Evolutionary conservation across 2,329 filamentous ascomycete species (phyloP).

Genomic region (Aspergillus cejpii): DNA sequence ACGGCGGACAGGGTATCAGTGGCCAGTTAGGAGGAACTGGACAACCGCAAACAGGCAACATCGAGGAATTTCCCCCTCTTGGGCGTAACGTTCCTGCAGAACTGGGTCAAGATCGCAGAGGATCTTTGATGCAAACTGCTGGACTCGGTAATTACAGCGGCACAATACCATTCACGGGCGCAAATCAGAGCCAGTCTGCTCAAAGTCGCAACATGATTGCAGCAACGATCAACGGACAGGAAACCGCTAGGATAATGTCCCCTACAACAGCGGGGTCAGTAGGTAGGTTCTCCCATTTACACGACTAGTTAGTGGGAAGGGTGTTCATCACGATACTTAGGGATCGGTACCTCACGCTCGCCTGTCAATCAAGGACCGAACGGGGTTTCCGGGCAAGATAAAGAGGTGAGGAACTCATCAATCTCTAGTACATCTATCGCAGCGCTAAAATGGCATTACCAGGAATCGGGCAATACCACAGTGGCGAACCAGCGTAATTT

Average conservation of each 20-base stretch:
- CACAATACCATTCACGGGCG: conserved; percentile 39
- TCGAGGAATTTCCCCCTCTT: conserved; percentile 57
- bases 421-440: not conserved
- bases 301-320: not conserved
- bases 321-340: conserved; percentile 21
- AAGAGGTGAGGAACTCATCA: conserved; percentile 27
- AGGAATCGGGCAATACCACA: conserved; percentile 35
- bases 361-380: conserved; percentile 40
- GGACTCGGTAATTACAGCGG: conserved; percentile 39
- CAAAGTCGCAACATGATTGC: conserved; percentile 29
- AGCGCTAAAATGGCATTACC: conserved; percentile 10
- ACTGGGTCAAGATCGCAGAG: conserved; percentile 46
- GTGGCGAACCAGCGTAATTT: conserved; percentile 31
- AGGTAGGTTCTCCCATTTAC: conserved; percentile 18
- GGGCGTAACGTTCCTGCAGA: conserved; percentile 48
- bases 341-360: conserved; percentile 37
- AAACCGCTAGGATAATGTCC: conserved; percentile 32
- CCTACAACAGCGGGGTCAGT: conserved; percentile 26
- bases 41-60: conserved; percentile 51
- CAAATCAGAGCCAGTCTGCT: conserved; percentile 37
- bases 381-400: conserved; percentile 39
- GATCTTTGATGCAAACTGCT: conserved; percentile 47
- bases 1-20: conserved; percentile 50
- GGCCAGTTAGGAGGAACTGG: conserved; percentile 45
- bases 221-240: conserved; percentile 35